Evolutionary conservation across 1,139 yeast species (phyloP), one percentile per base, ranked within the genome.

Genomic region (Kurtzmaniella natalensis): DNA sequence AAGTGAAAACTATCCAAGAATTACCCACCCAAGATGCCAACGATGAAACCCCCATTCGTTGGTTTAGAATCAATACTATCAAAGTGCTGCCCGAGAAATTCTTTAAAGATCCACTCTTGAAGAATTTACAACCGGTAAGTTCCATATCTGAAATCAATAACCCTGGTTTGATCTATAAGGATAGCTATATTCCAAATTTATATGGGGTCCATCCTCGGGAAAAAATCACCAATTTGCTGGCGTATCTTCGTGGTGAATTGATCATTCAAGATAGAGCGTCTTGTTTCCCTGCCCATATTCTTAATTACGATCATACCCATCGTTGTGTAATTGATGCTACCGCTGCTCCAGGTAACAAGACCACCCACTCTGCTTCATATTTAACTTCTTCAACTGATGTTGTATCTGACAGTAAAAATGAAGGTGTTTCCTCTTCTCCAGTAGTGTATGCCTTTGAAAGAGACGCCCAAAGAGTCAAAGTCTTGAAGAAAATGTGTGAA

Each of bases 271-370:
- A 92, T 53, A 67, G 98, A 32, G 96, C 97, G 0, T 88, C 96
- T 3, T 92, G 98, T 55, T 87, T 92, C 51, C 99, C 99, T 0
- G 96, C 95, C 0, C 80, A 78, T 39, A 88, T 94, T 18, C 60
- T 92, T 34, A 67, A 75, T 41, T 45, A 51, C 32, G 64, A 61
- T 36, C 82, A 88, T 0, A 41, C 51, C 1, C 72, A 65, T 31
- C 76, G 70, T 37, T 60, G 69, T 32, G 76, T 88, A 6, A 84
- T 92, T 28, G 99, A 92, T 59, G 85, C 96, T 1, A 89, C 97
- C 60, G 88, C 98, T 2, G 98, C 99, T 0, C 99, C 99, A 2
- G 99, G 99, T 5, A 92, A 92, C 58, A 94, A 92, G 55, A 92
- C 99, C 0, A 86, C 97, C 0, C 97, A 89, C 59, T 64, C 82